These are phyloP conservation scores for Pezicula radicicola DNA, from an alignment of 2,329 filamentous ascomycete species.

Conservation along the genomic window DNA sequence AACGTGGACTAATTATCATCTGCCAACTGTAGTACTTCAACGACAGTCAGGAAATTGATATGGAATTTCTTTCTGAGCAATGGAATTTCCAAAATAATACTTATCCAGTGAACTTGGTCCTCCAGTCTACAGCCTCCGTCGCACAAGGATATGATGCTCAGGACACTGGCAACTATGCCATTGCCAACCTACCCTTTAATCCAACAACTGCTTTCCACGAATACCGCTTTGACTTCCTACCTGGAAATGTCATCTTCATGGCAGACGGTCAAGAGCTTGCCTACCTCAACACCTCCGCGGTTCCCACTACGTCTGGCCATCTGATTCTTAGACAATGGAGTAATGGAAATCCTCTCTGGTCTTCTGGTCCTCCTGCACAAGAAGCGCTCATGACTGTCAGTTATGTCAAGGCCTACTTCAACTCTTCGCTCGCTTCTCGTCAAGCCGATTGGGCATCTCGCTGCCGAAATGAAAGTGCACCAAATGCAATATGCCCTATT, in stretches of 20 bases:
- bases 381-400: constrained; percentile 63
- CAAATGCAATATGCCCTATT: constrained; percentile 45
- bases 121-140: constrained; percentile 63
- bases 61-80: constrained; percentile 72
- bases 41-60: constrained; percentile 77
- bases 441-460: constrained; percentile 36
- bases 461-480: constrained; percentile 36
- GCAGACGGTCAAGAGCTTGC: constrained; percentile 59
- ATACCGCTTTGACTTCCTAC: constrained; percentile 74
- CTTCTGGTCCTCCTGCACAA: constrained; percentile 60
- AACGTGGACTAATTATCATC: not conserved
- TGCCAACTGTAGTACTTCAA: constrained; percentile 60
- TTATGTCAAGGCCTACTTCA: constrained; percentile 79
- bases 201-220: constrained; percentile 68
- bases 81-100: constrained; percentile 48
- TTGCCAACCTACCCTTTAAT: constrained; percentile 61
- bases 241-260: constrained; percentile 63
- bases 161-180: constrained; percentile 54
- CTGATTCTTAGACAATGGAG: constrained; percentile 75
- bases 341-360: constrained; percentile 72
- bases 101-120: constrained; percentile 69
- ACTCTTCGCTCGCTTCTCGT: constrained; percentile 50
- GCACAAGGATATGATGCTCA: constrained; percentile 60
- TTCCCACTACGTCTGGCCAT: constrained; percentile 61
- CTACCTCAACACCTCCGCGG: constrained; percentile 50